A percentile compares a stretch with the other conserved stretches of the same genome.
These are phyloP conservation scores for Xerocomus spinulosus DNA, from an alignment of 768 basidiomycete species.

Conservation along the genomic window DNA sequence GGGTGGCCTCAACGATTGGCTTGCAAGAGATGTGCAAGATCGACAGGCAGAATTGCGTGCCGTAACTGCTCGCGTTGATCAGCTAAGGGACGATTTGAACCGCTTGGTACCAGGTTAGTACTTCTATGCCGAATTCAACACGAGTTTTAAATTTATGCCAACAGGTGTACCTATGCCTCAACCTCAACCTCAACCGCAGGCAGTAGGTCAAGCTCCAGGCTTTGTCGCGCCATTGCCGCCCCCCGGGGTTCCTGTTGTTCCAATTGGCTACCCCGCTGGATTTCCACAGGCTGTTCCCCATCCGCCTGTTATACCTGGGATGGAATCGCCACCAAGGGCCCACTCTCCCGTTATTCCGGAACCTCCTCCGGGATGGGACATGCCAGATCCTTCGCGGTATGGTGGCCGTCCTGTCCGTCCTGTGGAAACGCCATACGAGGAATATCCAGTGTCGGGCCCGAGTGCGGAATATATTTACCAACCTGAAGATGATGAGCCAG, in stretches of 20 bases:
- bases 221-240: conserved; percentile 26
- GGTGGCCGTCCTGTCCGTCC: conserved; percentile 35
- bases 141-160: background rate
- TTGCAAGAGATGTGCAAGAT: conserved; percentile 72
- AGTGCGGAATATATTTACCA: conserved; percentile 1
- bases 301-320: conserved; percentile 23
- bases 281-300: conserved; percentile 18
- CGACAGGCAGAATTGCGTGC: conserved; percentile 69
- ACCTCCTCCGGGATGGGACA: conserved; percentile 10
- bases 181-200: conserved; percentile 15
- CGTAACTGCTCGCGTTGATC: conserved; percentile 58
- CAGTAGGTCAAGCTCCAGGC: conserved; percentile 7
- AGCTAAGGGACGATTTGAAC: conserved; percentile 40
- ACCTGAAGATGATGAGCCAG: conserved; percentile 14
- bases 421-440: conserved; percentile 21
- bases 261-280: conserved; percentile 13
- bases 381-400: conserved; percentile 23
- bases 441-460: conserved; percentile 5
- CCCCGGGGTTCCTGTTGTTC: conserved; percentile 17
- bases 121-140: background rate
- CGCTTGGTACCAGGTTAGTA: conserved; percentile 40
- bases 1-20: conserved; percentile 71
- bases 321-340: conserved; percentile 2
- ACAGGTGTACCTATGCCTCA: conserved; percentile 27
- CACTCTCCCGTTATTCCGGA: conserved; percentile 27